These are phyloP conservation scores for Botrytis medusae DNA, from an alignment of 2,329 filamentous ascomycete genomes.

Conservation along the genomic window DNA sequence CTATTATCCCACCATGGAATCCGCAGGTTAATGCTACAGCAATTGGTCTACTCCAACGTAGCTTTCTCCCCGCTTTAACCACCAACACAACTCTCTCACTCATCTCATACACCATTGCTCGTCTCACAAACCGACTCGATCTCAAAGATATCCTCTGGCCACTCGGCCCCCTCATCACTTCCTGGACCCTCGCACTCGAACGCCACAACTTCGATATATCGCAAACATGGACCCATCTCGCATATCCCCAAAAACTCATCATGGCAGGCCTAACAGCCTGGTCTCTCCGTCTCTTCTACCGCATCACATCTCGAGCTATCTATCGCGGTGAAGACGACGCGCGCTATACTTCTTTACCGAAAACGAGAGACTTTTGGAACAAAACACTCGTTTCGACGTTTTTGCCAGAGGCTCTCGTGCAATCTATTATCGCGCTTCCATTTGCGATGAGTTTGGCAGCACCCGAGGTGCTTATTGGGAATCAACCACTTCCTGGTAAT, in stretches of 20 bases:
- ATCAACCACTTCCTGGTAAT: slow-evolving; percentile 10
- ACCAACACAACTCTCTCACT: slow-evolving; percentile 23
- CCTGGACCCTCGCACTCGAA: slow-evolving; percentile 24
- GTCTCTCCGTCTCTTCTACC: slow-evolving; percentile 23
- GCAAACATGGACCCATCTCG: slow-evolving; percentile 18
- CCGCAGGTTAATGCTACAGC: slow-evolving; percentile 16
- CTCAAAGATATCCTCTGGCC: slow-evolving; percentile 26
- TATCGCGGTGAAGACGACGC: slow-evolving; percentile 23
- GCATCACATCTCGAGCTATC: slow-evolving; percentile 18
- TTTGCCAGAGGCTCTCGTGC: slow-evolving; percentile 24
- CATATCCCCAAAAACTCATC: slow-evolving; percentile 24
- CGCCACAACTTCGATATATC: slow-evolving; percentile 19
- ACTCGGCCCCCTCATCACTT: slow-evolving; percentile 21
- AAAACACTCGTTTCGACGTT: slow-evolving; percentile 21
- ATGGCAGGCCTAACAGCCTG: slow-evolving; percentile 24
- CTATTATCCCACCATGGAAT: slow-evolving; percentile 20
- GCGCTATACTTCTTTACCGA: slow-evolving; percentile 17
- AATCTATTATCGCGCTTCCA: slow-evolving; percentile 24
- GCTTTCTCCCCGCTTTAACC: slow-evolving; percentile 24
- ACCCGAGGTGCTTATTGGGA: neutral
- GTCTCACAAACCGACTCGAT: slow-evolving; percentile 24
- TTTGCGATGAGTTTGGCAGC: slow-evolving; percentile 22
- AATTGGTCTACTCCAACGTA: slow-evolving; percentile 23
- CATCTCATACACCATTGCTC: slow-evolving; percentile 20
- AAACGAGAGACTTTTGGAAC: slow-evolving; percentile 22